phyloP scores from a whole-genome alignment of 2,329 filamentous ascomycete species.

The Fonsecaea monophora region DNA sequence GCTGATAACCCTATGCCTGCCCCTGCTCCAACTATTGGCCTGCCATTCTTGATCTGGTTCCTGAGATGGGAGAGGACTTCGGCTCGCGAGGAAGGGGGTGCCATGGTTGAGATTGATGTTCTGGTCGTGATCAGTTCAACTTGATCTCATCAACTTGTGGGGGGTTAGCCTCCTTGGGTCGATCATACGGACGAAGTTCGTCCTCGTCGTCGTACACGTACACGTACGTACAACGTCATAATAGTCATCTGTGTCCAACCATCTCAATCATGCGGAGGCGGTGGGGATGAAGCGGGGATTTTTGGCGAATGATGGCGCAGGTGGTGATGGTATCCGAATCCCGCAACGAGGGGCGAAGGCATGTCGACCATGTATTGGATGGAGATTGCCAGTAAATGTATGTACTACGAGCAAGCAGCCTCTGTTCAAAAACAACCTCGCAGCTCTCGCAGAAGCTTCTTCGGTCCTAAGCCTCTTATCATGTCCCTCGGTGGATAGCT shows the following conservation, averaged over 20 bases:
- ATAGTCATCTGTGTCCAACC: neutral
- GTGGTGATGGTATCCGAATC: neutral
- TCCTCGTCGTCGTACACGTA: neutral
- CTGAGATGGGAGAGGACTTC: constrained; percentile 64
- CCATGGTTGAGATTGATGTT: constrained; percentile 50
- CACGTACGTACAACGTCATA: neutral
- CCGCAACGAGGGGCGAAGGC: neutral
- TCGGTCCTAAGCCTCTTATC: constrained; percentile 2
- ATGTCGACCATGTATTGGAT: neutral
- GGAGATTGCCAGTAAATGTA: neutral
- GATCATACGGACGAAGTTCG: neutral
- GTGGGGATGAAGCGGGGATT: neutral
- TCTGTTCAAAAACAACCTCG: constrained; percentile 1
- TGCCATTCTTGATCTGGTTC: constrained; percentile 61
- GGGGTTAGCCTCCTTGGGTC: neutral
- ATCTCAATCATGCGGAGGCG: constrained; percentile 2
- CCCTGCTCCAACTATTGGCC: constrained; percentile 71
- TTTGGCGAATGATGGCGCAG: constrained; percentile 2
- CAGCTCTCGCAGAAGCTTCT: constrained; percentile 1
- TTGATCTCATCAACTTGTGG: neutral
- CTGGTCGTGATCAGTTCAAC: neutral
- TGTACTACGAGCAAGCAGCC: neutral
- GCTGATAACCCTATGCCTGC: constrained; percentile 70
- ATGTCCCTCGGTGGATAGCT: constrained; percentile 2
- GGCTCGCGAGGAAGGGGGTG: constrained; percentile 63